Base-by-base conservation (phyloP, 2,329 filamentous ascomycete species). In the Zasmidium citrigriseum region DNA sequence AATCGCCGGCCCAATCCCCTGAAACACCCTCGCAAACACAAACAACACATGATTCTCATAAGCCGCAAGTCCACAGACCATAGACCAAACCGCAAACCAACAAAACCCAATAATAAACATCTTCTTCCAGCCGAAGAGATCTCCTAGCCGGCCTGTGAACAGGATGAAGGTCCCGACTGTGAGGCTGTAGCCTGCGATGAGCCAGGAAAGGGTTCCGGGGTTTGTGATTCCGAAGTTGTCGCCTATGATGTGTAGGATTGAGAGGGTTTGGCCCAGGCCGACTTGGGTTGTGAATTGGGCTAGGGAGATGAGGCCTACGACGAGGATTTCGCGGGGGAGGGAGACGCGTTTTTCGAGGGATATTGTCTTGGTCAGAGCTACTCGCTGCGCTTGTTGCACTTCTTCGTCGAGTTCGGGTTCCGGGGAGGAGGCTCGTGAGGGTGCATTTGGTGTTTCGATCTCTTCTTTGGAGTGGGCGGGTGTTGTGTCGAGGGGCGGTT, bases 91-190 rank as follows among this genome's bases (percentile, higher is more conserved):
- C 7, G 68, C 74, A 14, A 75, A 71, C 68, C 74, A 78, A 21
- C 68, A 62, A 55, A 74, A 78, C 1, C 77, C 77, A 46, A 77
- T 68, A 23, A 73, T 67, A 22, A 77, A 72, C 59, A 78, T 69
- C 7, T 70, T 69, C 61, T 77, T 77, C 70, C 78, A 73, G 4
- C 77, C 77, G 24, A 78, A 70, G 10, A 76, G 71, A 55, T 79
- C 77, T n/a, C 77, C 77, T 10, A 78, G 61, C n/a, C 76, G 71
- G 11, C 77, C 77, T 11, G 75, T 73, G 29, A 78, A 74, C 38
- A 79, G 70, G 57, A 80, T 79, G 62, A 78, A 78, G 3, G 76
- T 78, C 22, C 77, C 77, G 12, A 78, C 75, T 1, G 77, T 78
- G 24, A 78, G 65, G 46, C 69, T 72, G 67, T 78, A 80, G 12